Base-by-base conservation (phyloP, 805 yeast species). In the Candida michaelii region DNA sequence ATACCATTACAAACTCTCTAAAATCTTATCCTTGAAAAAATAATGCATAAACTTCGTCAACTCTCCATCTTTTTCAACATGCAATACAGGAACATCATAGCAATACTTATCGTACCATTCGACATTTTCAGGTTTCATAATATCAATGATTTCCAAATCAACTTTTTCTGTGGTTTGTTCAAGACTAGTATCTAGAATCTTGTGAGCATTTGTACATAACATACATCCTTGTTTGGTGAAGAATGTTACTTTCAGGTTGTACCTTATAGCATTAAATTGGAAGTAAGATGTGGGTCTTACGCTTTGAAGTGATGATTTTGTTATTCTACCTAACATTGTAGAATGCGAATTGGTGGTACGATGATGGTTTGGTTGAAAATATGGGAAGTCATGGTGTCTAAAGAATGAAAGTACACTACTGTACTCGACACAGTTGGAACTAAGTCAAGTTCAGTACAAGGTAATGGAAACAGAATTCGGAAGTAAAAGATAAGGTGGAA, bases 61-160 rank as follows among this genome's bases (percentile, higher is more conserved):
- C 35, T 74, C 33, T 5, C 57, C 60, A 1, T 56, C 64, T 44
- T 80, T 66, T 51, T 81, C 82, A 7, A 85, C 69, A 56, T 85
- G 90, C 31, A 85, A 55, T 0, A 85, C 95, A 0, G 95, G 95
- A 5, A 85, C 83, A 55, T 85, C 95, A 56, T 80, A 84, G 51
- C 89, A 79, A 51, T 85, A 85, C 46, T 73, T 69, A 39, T 83
- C 86, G 72, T 81, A 83, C 82, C 88, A 84, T 36, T 71, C 66
- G 36, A 74, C 66, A 53, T 85, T 82, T 40, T 74, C 73, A 0
- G 80, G 79, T 19, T 71, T 66, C 58, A 76, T 76, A 24, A 85
- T 85, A 55, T 85, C 86, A 3, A 82, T 63, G 10, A 68, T 62
- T 6, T 63, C 50, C 2, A 74, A 50, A 3, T 56, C 51, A 27